Percentiles rank a stretch among this genome's conserved stretches.
These are phyloP conservation scores for Apiospora rasikravindrae DNA, from an alignment of 2,329 filamentous ascomycete species.

Conservation along the genomic window DNA sequence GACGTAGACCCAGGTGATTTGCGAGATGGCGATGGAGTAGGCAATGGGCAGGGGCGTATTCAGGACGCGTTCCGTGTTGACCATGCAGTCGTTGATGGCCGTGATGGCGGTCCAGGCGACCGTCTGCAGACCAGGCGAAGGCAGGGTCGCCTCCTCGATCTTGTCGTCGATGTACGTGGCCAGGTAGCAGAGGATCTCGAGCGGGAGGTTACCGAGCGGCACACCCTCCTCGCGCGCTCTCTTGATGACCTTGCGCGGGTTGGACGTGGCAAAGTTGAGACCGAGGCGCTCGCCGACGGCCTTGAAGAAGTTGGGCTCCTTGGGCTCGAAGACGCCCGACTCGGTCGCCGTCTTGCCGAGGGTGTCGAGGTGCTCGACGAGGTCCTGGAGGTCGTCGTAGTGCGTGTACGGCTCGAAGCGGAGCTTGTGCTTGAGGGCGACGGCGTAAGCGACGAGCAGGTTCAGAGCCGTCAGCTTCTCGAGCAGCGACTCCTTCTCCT, in stretches of 20 bases:
- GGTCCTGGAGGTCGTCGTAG: constrained; percentile 74
- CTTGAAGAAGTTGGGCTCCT: constrained; percentile 62
- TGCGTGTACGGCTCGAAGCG: constrained; percentile 82
- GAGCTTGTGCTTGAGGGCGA: constrained; percentile 80
- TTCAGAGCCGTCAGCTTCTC: constrained; percentile 75
- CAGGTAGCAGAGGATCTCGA: constrained; percentile 79
- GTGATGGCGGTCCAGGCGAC: constrained; percentile 54
- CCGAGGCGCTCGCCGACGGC: constrained; percentile 74
- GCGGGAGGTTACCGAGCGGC: constrained; percentile 80
- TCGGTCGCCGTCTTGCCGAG: constrained; percentile 59
- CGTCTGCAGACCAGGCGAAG: constrained; percentile 62
- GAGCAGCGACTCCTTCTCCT: constrained; percentile 70
- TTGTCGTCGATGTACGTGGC: constrained; percentile 69
- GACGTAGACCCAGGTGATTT: constrained; percentile 87
- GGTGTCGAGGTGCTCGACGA: constrained; percentile 75
- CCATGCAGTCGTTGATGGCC: constrained; percentile 73
- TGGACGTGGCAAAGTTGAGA: constrained; percentile 75
- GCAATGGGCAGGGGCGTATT: constrained; percentile 83
- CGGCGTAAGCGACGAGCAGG: constrained; percentile 77
- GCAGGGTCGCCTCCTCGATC: constrained; percentile 59
- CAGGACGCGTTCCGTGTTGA: constrained; percentile 77
- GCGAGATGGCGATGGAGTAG: constrained; percentile 83
- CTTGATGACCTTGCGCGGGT: constrained; percentile 80
- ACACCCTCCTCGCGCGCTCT: constrained; percentile 52
- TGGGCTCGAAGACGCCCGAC: constrained; percentile 42